Base-by-base conservation (phyloP, 192 early-diverging fungal species). In the Entomortierella lignicola region DNA sequence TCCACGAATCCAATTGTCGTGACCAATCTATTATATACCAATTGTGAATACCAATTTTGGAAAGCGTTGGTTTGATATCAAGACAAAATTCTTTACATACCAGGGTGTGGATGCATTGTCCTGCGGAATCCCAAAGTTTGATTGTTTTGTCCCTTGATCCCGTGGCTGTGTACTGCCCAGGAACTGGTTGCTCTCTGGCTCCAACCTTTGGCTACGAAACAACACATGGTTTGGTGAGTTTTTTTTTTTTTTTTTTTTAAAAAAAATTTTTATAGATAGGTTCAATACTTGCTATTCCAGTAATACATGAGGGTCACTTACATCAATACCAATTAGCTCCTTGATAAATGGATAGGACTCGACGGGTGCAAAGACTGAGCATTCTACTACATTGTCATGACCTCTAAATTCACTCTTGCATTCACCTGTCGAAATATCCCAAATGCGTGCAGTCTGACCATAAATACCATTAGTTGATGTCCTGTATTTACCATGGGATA, bases 301-400 rank as follows among this genome's bases (percentile, higher is more conserved):
- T 42, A 10, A 42, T 42, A 26, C n/a, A 65, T 30, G 54, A 66
- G 41, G 63, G 15, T 30, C 11, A 23, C 72, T 68, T 82, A 88
- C 86, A 43, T 87, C 84, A 31, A 89, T 83, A 12, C 91, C 95
- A 47, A 88, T 81, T 55, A 97, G 83, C 42, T 92, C 90, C 25
- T 88, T 85, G 47, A 96, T 85, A 55, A 72, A 84, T n/a, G 89
- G 81, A 57, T 91, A 89, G 6, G 92, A 84, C 30, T 63, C 81
- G 20, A 80, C 56, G 12, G 97, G 97, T 20, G 91, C 94, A 86
- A 97, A 98, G 20, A 87, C 87, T 0, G 94, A 90, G 51, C 92
- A 94, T 71, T 99, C 97, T 32, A 99, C 93, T n/a, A 98, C 96
- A 70, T 99, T 94, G 17, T 94, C 94, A 80, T 99, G 97, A 25